Conservation (phyloP, 768 basidiomycete genomes). For the Suillus sp. region DNA sequence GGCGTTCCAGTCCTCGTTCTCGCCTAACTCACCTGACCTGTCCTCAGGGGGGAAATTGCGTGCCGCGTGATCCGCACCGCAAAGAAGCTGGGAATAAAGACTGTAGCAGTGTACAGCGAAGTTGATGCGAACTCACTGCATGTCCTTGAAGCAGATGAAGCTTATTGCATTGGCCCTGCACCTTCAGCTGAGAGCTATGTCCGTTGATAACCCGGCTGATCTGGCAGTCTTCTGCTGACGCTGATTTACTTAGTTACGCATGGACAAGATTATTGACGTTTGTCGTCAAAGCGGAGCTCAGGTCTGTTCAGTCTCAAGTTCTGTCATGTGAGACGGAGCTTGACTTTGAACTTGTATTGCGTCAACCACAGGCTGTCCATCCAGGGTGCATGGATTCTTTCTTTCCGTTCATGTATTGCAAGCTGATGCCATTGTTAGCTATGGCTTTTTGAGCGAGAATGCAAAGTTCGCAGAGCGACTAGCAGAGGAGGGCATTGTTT, state of each 20-base stretch:
- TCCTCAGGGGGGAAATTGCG: constrained; percentile 86
- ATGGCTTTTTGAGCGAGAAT: constrained; percentile 93
- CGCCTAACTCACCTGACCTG: constrained; percentile 3
- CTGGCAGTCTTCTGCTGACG: constrained; percentile 2
- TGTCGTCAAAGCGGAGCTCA: constrained; percentile 84
- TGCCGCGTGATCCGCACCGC: constrained; percentile 94
- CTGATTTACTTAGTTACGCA: constrained; percentile 57
- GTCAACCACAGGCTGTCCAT: constrained; percentile 71
- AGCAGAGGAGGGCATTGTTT: constrained; percentile 78
- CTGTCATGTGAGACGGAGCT: neutral
- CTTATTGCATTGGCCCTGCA: constrained; percentile 93
- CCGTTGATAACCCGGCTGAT: constrained; percentile 32
- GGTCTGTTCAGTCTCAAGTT: constrained; percentile 42
- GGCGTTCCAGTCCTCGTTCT: constrained; percentile 12
- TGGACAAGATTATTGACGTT: constrained; percentile 86
- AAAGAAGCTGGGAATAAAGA: constrained; percentile 83
- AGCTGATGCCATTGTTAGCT: constrained; percentile 41
- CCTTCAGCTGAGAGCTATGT: constrained; percentile 89
- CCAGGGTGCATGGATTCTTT: constrained; percentile 61
- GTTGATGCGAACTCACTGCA: constrained; percentile 82
- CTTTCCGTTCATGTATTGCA: neutral
- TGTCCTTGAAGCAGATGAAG: constrained; percentile 84
- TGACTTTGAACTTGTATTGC: constrained; percentile 14
- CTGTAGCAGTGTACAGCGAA: constrained; percentile 91
- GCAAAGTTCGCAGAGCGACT: constrained; percentile 76